Evolutionary conservation across 768 basidiomycete genomes (phyloP).

Genomic region (Collybia sp.): DNA sequence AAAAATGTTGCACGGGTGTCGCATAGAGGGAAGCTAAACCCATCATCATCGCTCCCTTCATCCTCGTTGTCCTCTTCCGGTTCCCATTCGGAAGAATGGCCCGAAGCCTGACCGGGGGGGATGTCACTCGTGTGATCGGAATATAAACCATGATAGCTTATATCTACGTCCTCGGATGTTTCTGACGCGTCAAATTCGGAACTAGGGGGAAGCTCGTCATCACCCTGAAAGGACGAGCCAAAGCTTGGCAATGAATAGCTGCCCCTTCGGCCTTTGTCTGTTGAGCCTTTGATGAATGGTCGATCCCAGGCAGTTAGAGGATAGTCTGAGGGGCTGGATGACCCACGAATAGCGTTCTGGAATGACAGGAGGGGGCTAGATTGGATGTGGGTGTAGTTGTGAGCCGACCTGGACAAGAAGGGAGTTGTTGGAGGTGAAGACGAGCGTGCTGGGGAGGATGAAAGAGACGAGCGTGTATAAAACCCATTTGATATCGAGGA

Average conservation of each 20-base stretch:
- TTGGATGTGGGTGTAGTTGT: constrained; percentile 25
- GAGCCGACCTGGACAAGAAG: constrained; percentile 17
- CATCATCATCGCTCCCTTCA: constrained; percentile 16
- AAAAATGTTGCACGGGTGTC: constrained; percentile 46
- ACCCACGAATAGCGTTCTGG: constrained; percentile 15
- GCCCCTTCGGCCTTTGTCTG: constrained; percentile 13
- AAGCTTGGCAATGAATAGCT: constrained; percentile 21
- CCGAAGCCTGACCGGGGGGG: constrained; percentile 19
- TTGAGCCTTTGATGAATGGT: constrained; percentile 5
- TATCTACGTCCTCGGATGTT: constrained; percentile 20
- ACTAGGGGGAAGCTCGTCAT: constrained; percentile 20
- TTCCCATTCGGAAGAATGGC: constrained; percentile 30
- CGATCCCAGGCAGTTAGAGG: constrained; percentile 19
- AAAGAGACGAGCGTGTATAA: constrained; percentile 13
- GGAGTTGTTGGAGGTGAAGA: constrained; percentile 37
- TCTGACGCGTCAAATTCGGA: constrained; percentile 31
- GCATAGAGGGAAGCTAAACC: constrained; percentile 20
- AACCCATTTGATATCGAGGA: constrained; percentile 13
- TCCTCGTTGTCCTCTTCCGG: constrained; percentile 20
- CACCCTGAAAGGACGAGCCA: constrained; percentile 18
- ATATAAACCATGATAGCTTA: constrained; percentile 16
- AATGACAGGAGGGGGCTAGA: constrained; percentile 29
- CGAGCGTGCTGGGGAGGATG: constrained; percentile 31
- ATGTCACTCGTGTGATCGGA: constrained; percentile 20
- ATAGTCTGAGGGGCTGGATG: constrained; percentile 21